These are phyloP conservation scores for Ramalina peruviana DNA, from an alignment of 495 filamentous ascomycete genomes.

Conservation along the genomic window DNA sequence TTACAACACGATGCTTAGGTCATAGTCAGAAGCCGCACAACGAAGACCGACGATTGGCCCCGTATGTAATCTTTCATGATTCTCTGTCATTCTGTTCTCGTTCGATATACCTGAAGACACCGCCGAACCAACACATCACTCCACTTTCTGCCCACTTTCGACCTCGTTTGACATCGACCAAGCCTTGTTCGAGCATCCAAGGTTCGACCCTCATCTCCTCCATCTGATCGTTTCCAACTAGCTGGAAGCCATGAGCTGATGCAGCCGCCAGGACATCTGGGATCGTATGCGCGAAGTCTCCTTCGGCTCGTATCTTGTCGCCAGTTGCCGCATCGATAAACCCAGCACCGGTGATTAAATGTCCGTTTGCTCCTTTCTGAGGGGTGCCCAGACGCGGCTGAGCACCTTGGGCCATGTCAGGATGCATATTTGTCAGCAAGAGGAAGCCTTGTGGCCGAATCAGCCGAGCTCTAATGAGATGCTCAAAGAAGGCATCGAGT, in stretches of 20 bases:
- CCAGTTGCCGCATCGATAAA: background rate
- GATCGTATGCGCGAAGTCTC: conserved; percentile 1
- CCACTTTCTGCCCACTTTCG: background rate
- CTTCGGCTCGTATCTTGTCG: background rate
- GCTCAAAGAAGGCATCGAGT: background rate
- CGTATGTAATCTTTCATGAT: too few species aligned
- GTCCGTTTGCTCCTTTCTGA: background rate
- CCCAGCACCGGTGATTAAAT: background rate
- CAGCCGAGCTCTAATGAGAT: background rate
- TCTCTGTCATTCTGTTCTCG: background rate
- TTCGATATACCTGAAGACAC: background rate
- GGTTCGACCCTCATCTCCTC: background rate
- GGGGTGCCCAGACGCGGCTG: background rate
- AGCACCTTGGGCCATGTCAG: conserved; percentile 1
- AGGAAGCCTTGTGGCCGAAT: background rate
- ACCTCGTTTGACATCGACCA: background rate
- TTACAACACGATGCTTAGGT: too few species aligned
- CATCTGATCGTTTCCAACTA: background rate
- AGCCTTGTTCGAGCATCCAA: background rate
- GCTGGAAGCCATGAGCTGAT: background rate
- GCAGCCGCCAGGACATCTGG: background rate
- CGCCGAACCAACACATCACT: background rate
- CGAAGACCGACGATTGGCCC: too few species aligned
- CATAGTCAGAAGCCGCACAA: too few species aligned
- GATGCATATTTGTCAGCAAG: conserved; percentile 1